Evolutionary conservation across 2,329 filamentous ascomycete species (phyloP), one percentile per base, ranked within the genome.

Genomic region (Beauveria bassiana): DNA sequence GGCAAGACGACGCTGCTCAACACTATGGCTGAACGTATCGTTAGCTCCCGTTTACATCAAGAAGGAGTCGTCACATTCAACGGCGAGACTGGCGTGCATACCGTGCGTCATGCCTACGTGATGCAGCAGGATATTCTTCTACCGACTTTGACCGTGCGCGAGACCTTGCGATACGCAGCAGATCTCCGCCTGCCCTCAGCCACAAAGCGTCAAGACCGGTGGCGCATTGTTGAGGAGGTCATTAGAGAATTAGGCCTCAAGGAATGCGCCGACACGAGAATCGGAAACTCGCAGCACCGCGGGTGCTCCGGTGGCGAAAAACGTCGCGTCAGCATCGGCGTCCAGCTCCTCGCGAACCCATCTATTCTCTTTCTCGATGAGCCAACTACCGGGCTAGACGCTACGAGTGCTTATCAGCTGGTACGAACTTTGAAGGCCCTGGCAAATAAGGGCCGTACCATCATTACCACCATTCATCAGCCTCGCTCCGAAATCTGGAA

Each of bases 221-320:
- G 75, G 34, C 78, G 74, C 12, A 81, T 91, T 16, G 89, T 93
- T 1, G 88, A 93, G 64, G 86, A 90, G 66, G 88, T 92, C 24
- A 91, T 93, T 50, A 74, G 88, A 9, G 88, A 93, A 68, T 74
- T 93, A 2, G 87, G 89, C 0, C 71, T 93, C 46, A 91, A 91
- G 70, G 88, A 92, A 65, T 91, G 89, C 62, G 89, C 89, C 26
- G 77, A 91, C 65, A 93, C 89, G 0, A 78, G 86, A 9, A 89
- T 93, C 58, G 89, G 89, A 1, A 88, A 86, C 66, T 83, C 81
- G 61, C 81, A 83, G 56, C 87, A 91, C 67, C 86, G 89, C 51
- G 89, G 89, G 0, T 92, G 89, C 68, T 91, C 88, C 51, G 89
- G 90, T 0, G 90, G 89, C 3, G 90, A 93, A 71, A 92, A 91